These are phyloP conservation scores for Heliocybe sulcata DNA, from an alignment of 1,284 basidiomycete genomes.

Conservation along the genomic window DNA sequence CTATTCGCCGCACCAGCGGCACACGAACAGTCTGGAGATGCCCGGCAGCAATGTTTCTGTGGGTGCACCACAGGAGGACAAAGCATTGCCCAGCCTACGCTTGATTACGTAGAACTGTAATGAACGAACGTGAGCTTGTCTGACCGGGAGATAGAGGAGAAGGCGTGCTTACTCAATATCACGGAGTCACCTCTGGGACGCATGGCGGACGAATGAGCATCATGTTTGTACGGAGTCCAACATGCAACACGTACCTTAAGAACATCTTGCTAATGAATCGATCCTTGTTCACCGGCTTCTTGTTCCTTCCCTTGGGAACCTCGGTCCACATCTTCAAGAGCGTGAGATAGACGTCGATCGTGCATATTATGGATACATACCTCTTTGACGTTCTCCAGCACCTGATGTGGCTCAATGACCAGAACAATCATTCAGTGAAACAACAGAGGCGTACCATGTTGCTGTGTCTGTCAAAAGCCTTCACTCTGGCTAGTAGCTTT, in stretches of 20 bases:
- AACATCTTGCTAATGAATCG: constrained; percentile 99
- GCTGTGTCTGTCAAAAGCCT: constrained; percentile 97
- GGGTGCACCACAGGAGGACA: too few species aligned
- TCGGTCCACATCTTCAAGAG: constrained; percentile 95
- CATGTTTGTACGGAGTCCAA: constrained; percentile 3
- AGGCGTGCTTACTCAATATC: constrained; percentile 72
- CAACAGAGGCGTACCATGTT: constrained; percentile 76
- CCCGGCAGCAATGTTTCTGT: too few species aligned
- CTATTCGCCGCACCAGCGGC: neutral
- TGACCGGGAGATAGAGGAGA: neutral
- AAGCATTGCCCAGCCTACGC: constrained; percentile 34
- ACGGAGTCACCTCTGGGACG: constrained; percentile 83
- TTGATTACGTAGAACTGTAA: constrained; percentile 79
- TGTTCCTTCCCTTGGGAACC: constrained; percentile 95
- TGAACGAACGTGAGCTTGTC: constrained; percentile 10
- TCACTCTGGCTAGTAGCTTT: constrained; percentile 95
- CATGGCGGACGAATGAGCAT: constrained; percentile 10
- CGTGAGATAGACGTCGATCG: constrained; percentile 5
- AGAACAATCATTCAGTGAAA: neutral
- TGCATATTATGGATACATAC: constrained; percentile 28
- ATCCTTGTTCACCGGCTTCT: constrained; percentile 98
- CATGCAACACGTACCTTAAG: constrained; percentile 48
- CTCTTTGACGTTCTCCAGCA: constrained; percentile 96
- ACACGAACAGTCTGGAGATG: too few species aligned
- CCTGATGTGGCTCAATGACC: constrained; percentile 36